Base-by-base conservation (phyloP, 805 yeast species). In the Yamadazyma philogaea region DNA sequence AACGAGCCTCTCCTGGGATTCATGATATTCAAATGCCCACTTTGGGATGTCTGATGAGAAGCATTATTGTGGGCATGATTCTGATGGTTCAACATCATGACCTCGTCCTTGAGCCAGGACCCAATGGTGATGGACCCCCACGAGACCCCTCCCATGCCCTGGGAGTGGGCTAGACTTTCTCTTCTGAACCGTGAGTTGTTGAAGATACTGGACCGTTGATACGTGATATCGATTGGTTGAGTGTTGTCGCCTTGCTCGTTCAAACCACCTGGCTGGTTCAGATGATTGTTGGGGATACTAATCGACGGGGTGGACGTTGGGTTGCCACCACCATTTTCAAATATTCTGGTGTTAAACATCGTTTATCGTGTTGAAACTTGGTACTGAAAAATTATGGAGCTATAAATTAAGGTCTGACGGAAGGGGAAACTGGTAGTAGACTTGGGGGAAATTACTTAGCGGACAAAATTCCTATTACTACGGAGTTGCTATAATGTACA, bases 91-190 rank as follows among this genome's bases (percentile, higher is more conserved):
- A 63, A 74, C 69, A 84, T 76, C 80, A 85, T 74, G 15, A 85
- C 91, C 57, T 91, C 99, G 61, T 91, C 98, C 58, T 89, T 85
- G 18, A 91, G 71, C 99, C 99, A 91, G 12, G 93, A 82, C 11
- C 97, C 97, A 22, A 91, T 89, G 20, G 95, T 84, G 44, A 90
- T 80, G 2, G 96, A 89, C 17, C 98, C 98, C 96, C 97, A 91
- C 7, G 95, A 84, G 26, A 91, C 86, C 36, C 98, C 99, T 34
- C 98, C 98, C 83, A 93, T 87, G 8, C 98, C 98, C 60, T 88
- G 96, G 2, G 96, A 84, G 61, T 91, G 98, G 22, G 97, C 96
- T 45, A 93, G 81, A 44, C 90, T 81, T 55, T 91, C 98, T 50
- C 97, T 74, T 57, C 96, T 78, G 49, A 89, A 77, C 49, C 72